phyloP scores from a whole-genome alignment of 2,329 filamentous ascomycete species.

The Septoria petroselini region DNA sequence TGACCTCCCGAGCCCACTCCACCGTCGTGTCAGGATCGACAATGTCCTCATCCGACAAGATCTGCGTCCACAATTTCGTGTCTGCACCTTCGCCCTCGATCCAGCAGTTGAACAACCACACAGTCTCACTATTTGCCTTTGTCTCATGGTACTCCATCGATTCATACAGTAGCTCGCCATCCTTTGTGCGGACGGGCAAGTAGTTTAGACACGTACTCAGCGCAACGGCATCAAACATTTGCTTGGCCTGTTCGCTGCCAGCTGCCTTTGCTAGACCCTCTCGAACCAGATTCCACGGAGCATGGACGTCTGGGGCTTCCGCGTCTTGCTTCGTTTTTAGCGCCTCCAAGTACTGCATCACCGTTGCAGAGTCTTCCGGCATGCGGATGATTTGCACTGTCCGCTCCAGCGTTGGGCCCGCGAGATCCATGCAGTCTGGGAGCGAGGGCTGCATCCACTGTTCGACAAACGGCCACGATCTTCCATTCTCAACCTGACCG shows the following conservation, averaged over 20 bases:
- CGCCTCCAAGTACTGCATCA: background rate
- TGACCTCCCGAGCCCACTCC: background rate
- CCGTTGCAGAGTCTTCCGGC: background rate
- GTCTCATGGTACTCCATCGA: slow-evolving; percentile 8
- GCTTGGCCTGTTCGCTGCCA: background rate
- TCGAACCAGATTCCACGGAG: slow-evolving; percentile 1
- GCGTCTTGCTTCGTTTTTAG: slow-evolving; percentile 7
- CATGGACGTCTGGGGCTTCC: slow-evolving; percentile 3
- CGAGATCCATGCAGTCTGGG: slow-evolving; percentile 9
- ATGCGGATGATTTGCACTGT: slow-evolving; percentile 1
- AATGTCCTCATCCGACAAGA: slow-evolving; percentile 1
- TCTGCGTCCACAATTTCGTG: background rate
- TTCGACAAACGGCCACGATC: slow-evolving; percentile 4
- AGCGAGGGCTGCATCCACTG: slow-evolving; percentile 5
- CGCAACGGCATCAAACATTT: background rate
- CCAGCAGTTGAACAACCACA: slow-evolving; percentile 9
- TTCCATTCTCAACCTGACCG: slow-evolving; percentile 1
- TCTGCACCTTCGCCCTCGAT: slow-evolving; percentile 1
- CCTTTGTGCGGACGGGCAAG: background rate
- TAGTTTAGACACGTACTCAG: slow-evolving; percentile 6
- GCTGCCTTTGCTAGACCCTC: background rate
- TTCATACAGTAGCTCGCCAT: slow-evolving; percentile 1
- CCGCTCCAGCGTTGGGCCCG: slow-evolving; percentile 1
- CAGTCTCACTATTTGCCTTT: slow-evolving; percentile 8
- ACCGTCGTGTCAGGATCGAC: background rate